Percentiles rank a stretch among this genome's conserved stretches.
Evolutionary conservation across 805 yeast species (phyloP).

Genomic region (Lachancea kluyveri): DNA sequence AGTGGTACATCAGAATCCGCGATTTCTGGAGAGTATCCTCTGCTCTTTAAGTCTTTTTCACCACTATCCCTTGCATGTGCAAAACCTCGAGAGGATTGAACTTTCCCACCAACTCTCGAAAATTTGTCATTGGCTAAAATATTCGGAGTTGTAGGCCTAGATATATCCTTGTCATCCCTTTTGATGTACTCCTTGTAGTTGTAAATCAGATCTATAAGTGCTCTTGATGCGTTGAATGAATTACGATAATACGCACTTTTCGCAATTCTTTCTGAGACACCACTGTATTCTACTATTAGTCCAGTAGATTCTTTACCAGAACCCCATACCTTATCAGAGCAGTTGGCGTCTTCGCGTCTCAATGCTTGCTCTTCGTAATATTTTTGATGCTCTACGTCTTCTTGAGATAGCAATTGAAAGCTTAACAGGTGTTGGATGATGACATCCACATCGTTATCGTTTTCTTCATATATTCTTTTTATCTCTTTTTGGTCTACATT

Average conservation of each 20-base stretch:
- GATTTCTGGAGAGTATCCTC: background rate
- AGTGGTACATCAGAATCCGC: constrained; percentile 1
- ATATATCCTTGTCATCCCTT: too few species aligned
- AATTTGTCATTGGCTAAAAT: constrained; percentile 3
- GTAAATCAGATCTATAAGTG: constrained; percentile 34
- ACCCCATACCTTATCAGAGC: constrained; percentile 11
- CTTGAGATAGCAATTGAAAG: too few species aligned
- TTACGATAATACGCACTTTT: constrained; percentile 26
- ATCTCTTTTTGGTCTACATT: too few species aligned
- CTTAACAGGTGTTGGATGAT: too few species aligned
- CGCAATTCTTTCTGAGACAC: constrained; percentile 13
- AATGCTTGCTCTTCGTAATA: too few species aligned
- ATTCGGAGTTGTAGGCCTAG: constrained; percentile 2
- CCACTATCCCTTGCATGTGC: constrained; percentile 11
- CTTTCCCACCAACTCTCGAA: constrained; percentile 28
- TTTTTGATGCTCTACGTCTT: too few species aligned
- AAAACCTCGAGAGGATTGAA: constrained; percentile 28
- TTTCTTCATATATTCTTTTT: too few species aligned
- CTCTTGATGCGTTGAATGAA: constrained; percentile 24
- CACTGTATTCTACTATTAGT: constrained; percentile 19
- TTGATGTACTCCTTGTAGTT: constrained; percentile 9
- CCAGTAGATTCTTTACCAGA: constrained; percentile 14
- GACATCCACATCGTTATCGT: too few species aligned
- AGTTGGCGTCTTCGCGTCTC: too few species aligned
- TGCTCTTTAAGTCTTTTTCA: background rate